Evolutionary conservation across 2,329 filamentous ascomycete genomes (phyloP).

Genomic region (Septoria petroselini): DNA sequence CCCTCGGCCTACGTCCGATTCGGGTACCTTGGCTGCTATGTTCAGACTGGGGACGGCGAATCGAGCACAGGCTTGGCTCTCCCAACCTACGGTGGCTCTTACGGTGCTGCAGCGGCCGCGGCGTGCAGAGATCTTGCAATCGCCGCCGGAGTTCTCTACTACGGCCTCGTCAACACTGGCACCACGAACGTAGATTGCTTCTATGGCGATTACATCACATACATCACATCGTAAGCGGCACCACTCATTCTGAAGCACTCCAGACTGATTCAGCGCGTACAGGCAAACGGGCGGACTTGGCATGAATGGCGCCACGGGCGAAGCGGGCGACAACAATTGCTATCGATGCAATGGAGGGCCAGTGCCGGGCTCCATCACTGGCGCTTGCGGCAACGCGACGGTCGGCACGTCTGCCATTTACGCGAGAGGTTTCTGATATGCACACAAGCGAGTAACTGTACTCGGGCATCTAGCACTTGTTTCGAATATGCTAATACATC

Average conservation of each 20-base stretch:
- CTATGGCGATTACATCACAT: conserved; percentile 31
- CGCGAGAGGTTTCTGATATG: conserved; percentile 27
- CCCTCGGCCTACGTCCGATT: conserved; percentile 20
- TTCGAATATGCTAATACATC: conserved; percentile 5
- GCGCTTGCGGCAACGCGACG: conserved; percentile 32
- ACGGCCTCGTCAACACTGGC: conserved; percentile 30
- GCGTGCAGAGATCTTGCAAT: conserved; percentile 7
- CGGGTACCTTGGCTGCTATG: conserved; percentile 34
- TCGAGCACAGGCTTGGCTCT: conserved; percentile 29
- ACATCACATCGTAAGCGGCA: conserved; percentile 26
- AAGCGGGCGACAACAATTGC: conserved; percentile 32
- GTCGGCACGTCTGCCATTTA: conserved; percentile 32
- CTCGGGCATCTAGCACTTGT: background rate
- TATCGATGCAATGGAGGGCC: conserved; percentile 28
- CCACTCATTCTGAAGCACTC: background rate
- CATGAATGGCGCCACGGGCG: conserved; percentile 15
- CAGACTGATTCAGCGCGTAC: background rate
- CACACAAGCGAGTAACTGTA: background rate
- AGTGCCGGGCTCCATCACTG: conserved; percentile 18
- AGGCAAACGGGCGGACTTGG: conserved; percentile 9
- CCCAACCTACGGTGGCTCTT: conserved; percentile 25
- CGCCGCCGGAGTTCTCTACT: conserved; percentile 24
- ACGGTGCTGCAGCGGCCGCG: conserved; percentile 13
- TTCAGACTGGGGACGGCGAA: conserved; percentile 28
- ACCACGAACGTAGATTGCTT: conserved; percentile 31